A percentile compares a stretch with the other conserved stretches of the same genome.
Evolutionary conservation across 768 basidiomycete genomes (phyloP).

Genomic region (Termitomyces sp.): DNA sequence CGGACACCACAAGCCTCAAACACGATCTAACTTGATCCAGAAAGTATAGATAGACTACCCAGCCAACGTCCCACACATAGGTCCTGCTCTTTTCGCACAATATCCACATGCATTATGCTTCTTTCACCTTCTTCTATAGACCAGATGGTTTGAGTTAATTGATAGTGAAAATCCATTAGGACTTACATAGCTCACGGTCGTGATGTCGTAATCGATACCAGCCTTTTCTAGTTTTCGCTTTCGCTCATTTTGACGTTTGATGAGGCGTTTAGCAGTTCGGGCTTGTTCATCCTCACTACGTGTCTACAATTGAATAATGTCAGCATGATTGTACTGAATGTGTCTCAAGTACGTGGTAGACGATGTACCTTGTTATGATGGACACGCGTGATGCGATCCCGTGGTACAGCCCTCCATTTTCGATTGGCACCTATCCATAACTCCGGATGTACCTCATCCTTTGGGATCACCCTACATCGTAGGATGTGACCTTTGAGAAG

Average conservation of each 20-base stretch:
- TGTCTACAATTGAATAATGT: constrained; percentile 34
- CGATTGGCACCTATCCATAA: constrained; percentile 97
- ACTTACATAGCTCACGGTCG: constrained; percentile 79
- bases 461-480: constrained; percentile 84
- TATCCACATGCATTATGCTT: not conserved
- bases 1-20: not conserved
- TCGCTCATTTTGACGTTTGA: constrained; percentile 72
- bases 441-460: constrained; percentile 86
- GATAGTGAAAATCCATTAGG: not conserved
- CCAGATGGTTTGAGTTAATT: not conserved
- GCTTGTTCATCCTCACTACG: constrained; percentile 69
- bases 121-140: not conserved
- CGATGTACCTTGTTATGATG: constrained; percentile 76
- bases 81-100: not conserved
- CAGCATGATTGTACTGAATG: not conserved
- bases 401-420: constrained; percentile 79
- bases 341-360: not conserved
- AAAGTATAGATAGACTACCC: not conserved
- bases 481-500: constrained; percentile 92
- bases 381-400: constrained; percentile 60
- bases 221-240: constrained; percentile 73
- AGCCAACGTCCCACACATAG: not conserved
- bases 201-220: constrained; percentile 87
- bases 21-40: not conserved
- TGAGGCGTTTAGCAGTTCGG: constrained; percentile 59